Conservation (phyloP, 2,329 filamentous ascomycete genomes). For the Fusarium piperis region DNA sequence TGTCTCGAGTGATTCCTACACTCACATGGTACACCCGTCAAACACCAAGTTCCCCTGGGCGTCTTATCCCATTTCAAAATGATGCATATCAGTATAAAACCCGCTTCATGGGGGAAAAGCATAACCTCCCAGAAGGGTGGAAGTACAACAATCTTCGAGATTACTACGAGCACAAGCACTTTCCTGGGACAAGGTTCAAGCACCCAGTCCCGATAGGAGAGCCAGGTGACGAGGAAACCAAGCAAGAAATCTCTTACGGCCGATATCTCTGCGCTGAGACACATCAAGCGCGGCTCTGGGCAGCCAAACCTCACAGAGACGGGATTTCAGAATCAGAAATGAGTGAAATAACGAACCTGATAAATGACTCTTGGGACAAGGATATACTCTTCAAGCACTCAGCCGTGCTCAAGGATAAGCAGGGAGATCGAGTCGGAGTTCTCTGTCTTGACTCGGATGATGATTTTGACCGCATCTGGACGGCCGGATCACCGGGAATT, state of each 20-base stretch:
- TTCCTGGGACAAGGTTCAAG: neutral
- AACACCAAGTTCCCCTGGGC: neutral
- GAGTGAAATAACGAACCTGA: neutral
- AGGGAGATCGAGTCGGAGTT: slow-evolving; percentile 3
- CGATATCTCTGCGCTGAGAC: slow-evolving; percentile 10
- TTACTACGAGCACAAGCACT: slow-evolving; percentile 7
- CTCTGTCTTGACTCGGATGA: neutral
- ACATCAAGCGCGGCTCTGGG: neutral
- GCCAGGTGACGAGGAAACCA: neutral
- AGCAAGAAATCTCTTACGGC: neutral
- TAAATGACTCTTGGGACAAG: neutral
- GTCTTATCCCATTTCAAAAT: slow-evolving; percentile 6
- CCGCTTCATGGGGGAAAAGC: slow-evolving; percentile 1
- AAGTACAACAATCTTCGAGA: neutral
- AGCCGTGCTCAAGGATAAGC: neutral
- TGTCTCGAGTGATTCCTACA: slow-evolving; percentile 2
- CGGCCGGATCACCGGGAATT: neutral
- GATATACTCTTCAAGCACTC: neutral
- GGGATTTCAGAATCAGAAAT: neutral
- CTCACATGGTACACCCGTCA: slow-evolving; percentile 8
- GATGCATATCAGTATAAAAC: slow-evolving; percentile 13
- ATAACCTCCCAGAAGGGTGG: neutral
- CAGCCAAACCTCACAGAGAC: neutral
- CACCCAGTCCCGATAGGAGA: neutral
- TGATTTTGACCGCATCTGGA: neutral